A percentile compares a stretch with the other conserved stretches of the same genome.
Evolutionary conservation across 768 basidiomycete genomes (phyloP).

Genomic region (Mycena sanguinolenta): DNA sequence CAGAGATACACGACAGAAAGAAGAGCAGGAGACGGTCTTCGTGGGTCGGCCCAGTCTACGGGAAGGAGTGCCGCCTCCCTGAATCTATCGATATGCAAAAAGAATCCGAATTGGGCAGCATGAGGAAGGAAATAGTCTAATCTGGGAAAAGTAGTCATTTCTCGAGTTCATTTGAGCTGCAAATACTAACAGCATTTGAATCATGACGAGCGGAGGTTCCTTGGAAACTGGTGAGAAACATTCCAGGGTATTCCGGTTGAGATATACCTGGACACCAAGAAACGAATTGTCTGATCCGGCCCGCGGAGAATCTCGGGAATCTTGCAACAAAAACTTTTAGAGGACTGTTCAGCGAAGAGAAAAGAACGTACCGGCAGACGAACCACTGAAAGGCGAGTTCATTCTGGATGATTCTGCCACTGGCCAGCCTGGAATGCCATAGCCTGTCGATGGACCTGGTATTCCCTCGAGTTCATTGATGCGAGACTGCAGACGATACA

Average conservation of each 20-base stretch:
- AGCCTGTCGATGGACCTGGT: conserved; percentile 9
- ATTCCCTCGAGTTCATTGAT: conserved; percentile 49
- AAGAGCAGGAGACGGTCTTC: conserved; percentile 21
- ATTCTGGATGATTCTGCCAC: not conserved
- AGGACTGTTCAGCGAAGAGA: not conserved
- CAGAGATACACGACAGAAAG: conserved; percentile 26
- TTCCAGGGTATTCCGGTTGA: too few species aligned
- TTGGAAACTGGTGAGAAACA: not conserved
- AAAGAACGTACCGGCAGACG: conserved; percentile 17
- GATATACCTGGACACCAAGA: conserved; percentile 10
- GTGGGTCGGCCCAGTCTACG: conserved; percentile 14
- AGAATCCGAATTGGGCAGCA: conserved; percentile 33
- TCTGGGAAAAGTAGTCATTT: not conserved
- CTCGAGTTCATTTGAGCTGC: not conserved
- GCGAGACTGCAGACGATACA: conserved; percentile 54
- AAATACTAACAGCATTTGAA: conserved; percentile 20
- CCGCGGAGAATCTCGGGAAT: conserved; percentile 11
- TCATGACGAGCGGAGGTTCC: conserved; percentile 26
- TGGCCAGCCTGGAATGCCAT: conserved; percentile 14
- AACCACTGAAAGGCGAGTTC: conserved; percentile 20
- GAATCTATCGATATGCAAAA: conserved; percentile 20
- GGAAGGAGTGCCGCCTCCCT: conserved; percentile 23
- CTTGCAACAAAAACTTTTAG: not conserved
- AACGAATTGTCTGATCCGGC: not conserved
- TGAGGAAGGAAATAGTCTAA: conserved; percentile 34